A percentile compares a stretch with the other conserved stretches of the same genome.
phyloP scores from a whole-genome alignment of 768 basidiomycete genomes.

The Lactarius sanguifluus region DNA sequence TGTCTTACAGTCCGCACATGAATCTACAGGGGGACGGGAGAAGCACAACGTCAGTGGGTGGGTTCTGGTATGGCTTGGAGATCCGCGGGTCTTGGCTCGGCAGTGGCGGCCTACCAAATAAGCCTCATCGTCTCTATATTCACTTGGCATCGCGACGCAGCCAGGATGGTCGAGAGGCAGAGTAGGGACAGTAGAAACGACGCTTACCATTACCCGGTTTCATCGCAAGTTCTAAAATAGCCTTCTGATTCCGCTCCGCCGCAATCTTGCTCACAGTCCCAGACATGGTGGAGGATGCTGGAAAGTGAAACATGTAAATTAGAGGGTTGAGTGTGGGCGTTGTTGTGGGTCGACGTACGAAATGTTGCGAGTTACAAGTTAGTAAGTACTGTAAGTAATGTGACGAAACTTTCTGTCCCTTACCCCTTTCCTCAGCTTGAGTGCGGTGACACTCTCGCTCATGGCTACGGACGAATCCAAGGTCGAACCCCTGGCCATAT shows the following conservation, averaged over 20 bases:
- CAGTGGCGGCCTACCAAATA: conserved; percentile 5
- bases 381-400: too few relatives aligned
- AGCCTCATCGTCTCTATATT: not conserved
- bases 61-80: not conserved
- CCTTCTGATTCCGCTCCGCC: conserved; percentile 27
- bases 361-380: not conserved
- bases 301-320: not conserved
- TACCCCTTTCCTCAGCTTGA: not conserved
- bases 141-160: not conserved
- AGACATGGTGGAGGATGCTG: conserved; percentile 20
- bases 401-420: not conserved
- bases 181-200: not conserved
- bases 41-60: conserved; percentile 12
- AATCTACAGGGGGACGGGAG: conserved; percentile 47
- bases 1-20: conserved; percentile 92
- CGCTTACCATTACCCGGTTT: conserved; percentile 26
- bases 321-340: not conserved
- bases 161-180: not conserved
- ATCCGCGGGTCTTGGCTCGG: conserved; percentile 10
- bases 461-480: conserved; percentile 6
- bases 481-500: conserved; percentile 10
- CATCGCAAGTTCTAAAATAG: conserved; percentile 23
- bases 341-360: not conserved
- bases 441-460: not conserved
- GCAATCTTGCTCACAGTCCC: conserved; percentile 19